Evolutionary conservation across 352 stramenopile genomes (phyloP).

Genomic region (Phytophthora tentaculata): DNA sequence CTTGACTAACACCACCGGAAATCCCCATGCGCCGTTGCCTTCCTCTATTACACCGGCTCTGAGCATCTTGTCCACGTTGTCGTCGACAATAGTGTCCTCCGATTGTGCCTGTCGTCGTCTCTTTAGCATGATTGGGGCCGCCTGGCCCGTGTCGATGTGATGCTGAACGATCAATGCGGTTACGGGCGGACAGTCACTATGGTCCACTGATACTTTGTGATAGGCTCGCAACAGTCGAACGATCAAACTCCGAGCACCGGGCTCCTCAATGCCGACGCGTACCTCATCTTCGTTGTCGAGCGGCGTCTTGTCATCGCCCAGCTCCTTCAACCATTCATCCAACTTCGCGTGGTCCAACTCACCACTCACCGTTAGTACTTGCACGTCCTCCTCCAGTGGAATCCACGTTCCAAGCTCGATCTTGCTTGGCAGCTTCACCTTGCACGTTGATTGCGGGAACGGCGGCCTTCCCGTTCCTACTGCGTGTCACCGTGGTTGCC

Average conservation of each 20-base stretch:
- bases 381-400: not conserved
- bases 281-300: not conserved
- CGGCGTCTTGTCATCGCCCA: not conserved
- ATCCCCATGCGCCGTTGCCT: too few relatives aligned
- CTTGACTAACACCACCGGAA: too few relatives aligned
- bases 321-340: not conserved
- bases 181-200: not conserved
- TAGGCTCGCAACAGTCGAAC: not conserved
- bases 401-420: not conserved
- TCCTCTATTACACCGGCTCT: too few relatives aligned
- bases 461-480: not conserved
- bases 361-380: not conserved
- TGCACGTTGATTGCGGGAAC: not conserved
- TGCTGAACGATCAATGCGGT: not conserved
- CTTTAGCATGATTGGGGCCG: not conserved
- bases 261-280: not conserved
- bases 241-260: not conserved
- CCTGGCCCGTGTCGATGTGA: not conserved
- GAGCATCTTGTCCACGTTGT: too few relatives aligned
- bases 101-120: too few relatives aligned
- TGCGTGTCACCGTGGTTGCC: not conserved
- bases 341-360: not conserved
- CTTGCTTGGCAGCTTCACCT: not conserved
- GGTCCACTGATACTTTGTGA: not conserved
- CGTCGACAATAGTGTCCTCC: too few relatives aligned